These are phyloP conservation scores for Rhexocercosporidium sp. DNA, from an alignment of 2,329 filamentous ascomycete genomes.

Conservation along the genomic window DNA sequence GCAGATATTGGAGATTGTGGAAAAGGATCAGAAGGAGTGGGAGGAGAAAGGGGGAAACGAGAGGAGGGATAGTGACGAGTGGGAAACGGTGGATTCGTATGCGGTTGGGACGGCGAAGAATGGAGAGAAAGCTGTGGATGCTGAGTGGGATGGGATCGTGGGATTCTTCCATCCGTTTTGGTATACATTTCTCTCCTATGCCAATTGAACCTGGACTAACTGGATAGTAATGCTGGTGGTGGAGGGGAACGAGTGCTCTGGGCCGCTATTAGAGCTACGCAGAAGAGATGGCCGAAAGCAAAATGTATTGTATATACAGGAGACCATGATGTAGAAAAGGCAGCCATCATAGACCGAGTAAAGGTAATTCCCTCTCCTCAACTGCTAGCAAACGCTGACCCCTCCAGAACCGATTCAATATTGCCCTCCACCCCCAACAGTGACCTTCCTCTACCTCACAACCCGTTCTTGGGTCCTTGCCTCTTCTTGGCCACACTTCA, in stretches of 20 bases:
- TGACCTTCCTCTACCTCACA: constrained; percentile 89
- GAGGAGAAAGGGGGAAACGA: constrained; percentile 33
- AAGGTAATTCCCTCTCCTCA: constrained; percentile 54
- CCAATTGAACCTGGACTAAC: background rate
- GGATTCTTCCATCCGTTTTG: constrained; percentile 99
- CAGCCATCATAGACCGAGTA: constrained; percentile 77
- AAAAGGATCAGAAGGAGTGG: constrained; percentile 43
- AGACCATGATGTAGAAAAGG: constrained; percentile 86
- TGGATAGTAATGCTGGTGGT: constrained; percentile 83
- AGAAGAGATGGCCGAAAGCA: constrained; percentile 85
- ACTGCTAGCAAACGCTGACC: constrained; percentile 10
- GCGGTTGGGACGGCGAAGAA: constrained; percentile 51
- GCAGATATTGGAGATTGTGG: constrained; percentile 58
- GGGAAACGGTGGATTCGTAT: constrained; percentile 71
- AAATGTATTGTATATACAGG: constrained; percentile 95
- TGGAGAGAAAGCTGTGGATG: constrained; percentile 48
- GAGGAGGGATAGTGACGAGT: constrained; percentile 61
- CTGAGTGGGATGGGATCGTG: constrained; percentile 82
- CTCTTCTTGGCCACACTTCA: constrained; percentile 89
- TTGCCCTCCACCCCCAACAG: constrained; percentile 82
- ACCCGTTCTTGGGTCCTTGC: constrained; percentile 86
- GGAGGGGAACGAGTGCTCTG: constrained; percentile 96
- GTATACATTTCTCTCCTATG: constrained; percentile 52
- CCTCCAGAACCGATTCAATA: constrained; percentile 82
- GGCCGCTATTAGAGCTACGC: constrained; percentile 91